A percentile compares a stretch with the other conserved stretches of the same genome.
Conservation (phyloP, 2,329 filamentous ascomycete species). For the Didymella segeticola region DNA sequence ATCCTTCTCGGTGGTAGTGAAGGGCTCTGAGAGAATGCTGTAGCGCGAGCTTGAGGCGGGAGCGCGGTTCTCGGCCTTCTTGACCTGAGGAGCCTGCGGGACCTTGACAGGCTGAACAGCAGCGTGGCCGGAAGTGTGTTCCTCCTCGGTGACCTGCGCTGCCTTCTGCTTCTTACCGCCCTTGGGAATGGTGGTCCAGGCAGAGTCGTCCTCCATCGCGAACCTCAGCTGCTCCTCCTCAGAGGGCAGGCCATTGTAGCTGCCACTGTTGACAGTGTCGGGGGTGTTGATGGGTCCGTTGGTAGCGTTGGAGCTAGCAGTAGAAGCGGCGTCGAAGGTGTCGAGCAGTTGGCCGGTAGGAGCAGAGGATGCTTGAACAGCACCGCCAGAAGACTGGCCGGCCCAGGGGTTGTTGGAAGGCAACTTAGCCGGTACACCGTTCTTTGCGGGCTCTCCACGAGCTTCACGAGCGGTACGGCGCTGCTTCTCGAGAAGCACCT, state of each 20-base stretch:
- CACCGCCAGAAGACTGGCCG: slow-evolving; percentile 39
- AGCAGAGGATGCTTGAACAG: slow-evolving; percentile 33
- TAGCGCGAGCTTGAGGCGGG: slow-evolving; percentile 35
- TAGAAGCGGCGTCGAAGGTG: slow-evolving; percentile 57
- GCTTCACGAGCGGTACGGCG: slow-evolving; percentile 80
- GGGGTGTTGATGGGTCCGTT: slow-evolving; percentile 52
- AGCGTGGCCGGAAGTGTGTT: slow-evolving; percentile 26
- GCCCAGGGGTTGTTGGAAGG: slow-evolving; percentile 64
- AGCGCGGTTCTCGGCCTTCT: slow-evolving; percentile 37
- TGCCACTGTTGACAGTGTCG: slow-evolving; percentile 30
- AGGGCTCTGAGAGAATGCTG: slow-evolving; percentile 38
- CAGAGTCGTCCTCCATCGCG: slow-evolving; percentile 57
- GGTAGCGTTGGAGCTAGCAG: slow-evolving; percentile 49
- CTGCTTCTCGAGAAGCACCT: slow-evolving; percentile 80
- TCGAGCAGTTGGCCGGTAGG: slow-evolving; percentile 52
- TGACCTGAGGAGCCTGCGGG: slow-evolving; percentile 21
- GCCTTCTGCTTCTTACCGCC: slow-evolving; percentile 61
- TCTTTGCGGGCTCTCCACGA: slow-evolving; percentile 83
- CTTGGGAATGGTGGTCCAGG: slow-evolving; percentile 67
- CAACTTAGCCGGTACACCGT: slow-evolving; percentile 64
- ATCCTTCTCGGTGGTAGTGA: slow-evolving; percentile 38
- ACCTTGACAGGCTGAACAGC: slow-evolving; percentile 34
- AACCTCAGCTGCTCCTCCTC: slow-evolving; percentile 68
- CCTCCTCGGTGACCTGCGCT: slow-evolving; percentile 53
- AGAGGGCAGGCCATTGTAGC: slow-evolving; percentile 59